Evolutionary conservation across 2,329 filamentous ascomycete species (phyloP).

Genomic region (Venturia nashicola): DNA sequence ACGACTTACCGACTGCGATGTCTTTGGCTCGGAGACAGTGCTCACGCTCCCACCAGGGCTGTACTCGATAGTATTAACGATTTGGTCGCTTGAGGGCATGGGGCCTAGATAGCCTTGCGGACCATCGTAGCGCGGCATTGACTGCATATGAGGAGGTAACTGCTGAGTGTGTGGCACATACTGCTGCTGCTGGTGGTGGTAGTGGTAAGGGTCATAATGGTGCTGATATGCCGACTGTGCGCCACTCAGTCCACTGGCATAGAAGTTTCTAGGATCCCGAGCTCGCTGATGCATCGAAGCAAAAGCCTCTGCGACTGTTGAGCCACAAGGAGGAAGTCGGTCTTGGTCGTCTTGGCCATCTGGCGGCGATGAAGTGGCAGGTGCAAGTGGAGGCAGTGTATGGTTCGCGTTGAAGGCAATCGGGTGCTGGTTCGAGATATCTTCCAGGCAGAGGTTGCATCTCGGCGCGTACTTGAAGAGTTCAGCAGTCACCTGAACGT

Average conservation of each 20-base stretch:
- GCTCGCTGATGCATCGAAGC: neutral
- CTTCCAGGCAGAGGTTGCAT: neutral
- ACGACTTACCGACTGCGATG: neutral
- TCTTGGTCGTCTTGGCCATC: neutral
- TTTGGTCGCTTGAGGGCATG: neutral
- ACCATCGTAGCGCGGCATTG: neutral
- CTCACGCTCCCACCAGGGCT: neutral
- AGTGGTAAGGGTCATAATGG: neutral
- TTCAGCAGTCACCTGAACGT: neutral
- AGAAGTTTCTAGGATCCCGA: neutral
- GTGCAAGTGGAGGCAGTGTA: neutral
- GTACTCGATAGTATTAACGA: neutral
- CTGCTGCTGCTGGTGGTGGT: too few relatives aligned
- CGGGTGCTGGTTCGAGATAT: neutral
- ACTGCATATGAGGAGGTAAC: neutral
- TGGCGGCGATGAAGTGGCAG: neutral
- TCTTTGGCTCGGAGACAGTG: neutral
- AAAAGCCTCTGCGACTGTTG: neutral
- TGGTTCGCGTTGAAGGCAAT: neutral
- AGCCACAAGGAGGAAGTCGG: neutral
- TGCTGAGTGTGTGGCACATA: neutral
- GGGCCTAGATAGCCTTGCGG: neutral
- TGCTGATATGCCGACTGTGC: neutral
- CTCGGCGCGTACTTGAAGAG: neutral
- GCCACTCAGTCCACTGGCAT: neutral